phyloP scores from a whole-genome alignment of 257 asterid genomes.

The Solanum boliviense region DNA sequence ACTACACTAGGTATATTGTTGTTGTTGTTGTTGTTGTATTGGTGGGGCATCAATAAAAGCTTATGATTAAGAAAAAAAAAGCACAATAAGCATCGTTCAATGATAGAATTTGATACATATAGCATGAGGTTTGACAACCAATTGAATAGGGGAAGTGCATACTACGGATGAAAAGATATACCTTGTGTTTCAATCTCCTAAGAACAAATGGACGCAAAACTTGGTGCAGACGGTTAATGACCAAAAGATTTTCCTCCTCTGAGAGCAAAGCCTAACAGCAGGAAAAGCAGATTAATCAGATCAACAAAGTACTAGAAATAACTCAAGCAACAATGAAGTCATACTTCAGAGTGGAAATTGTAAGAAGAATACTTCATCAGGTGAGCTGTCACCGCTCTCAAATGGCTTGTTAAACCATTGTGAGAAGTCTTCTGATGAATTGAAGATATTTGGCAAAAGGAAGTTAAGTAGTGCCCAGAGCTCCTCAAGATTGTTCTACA shows the following conservation, averaged over 20 bases:
- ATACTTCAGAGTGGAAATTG: neutral
- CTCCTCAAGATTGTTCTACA: slow-evolving; percentile 97
- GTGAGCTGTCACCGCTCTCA: slow-evolving; percentile 86
- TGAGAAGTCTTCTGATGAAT: slow-evolving; percentile 97
- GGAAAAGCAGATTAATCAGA: slow-evolving; percentile 4
- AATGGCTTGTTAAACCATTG: slow-evolving; percentile 99
- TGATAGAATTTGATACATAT: neutral
- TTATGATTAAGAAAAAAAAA: neutral
- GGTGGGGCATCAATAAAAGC: neutral
- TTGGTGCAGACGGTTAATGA: slow-evolving; percentile 98
- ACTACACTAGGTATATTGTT: neutral
- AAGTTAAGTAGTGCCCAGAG: slow-evolving; percentile 98
- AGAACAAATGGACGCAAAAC: slow-evolving; percentile 98
- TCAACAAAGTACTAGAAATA: slow-evolving; percentile 2
- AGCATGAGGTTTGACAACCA: neutral
- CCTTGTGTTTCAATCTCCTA: slow-evolving; percentile 98
- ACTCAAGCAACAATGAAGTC: neutral
- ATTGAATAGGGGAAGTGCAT: neutral
- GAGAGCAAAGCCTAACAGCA: slow-evolving; percentile 76
- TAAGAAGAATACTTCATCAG: slow-evolving; percentile 58
- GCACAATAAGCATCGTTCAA: neutral
- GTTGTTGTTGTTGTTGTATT: neutral
- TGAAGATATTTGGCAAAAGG: slow-evolving; percentile 92
- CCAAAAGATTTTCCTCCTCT: slow-evolving; percentile 97
- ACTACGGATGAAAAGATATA: slow-evolving; percentile 3